Evolutionary conservation across 31 red algal genomes (phyloP).

Genomic region (Odonthalia washingtoniensis): DNA sequence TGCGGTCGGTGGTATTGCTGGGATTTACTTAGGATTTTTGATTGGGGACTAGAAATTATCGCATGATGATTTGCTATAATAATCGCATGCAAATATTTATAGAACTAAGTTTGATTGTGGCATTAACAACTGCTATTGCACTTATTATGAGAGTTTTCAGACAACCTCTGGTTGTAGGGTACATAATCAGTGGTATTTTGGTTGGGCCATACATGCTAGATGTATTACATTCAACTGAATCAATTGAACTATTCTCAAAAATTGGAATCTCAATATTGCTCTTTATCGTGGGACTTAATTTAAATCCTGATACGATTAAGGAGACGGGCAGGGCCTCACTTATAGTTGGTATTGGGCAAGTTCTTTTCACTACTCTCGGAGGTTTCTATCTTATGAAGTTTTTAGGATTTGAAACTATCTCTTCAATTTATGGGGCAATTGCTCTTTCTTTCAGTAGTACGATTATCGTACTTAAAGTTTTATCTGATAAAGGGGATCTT

Average conservation of each 20-base stretch:
- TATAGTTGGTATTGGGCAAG: neutral
- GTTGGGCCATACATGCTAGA: constrained; percentile 4
- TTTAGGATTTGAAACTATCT: neutral
- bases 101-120: too few species aligned
- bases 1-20: too few species aligned
- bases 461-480: constrained; percentile 10
- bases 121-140: too few species aligned
- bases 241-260: neutral
- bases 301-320: neutral
- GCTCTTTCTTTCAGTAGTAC: neutral
- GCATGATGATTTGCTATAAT: too few species aligned
- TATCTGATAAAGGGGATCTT: neutral
- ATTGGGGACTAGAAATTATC: too few species aligned
- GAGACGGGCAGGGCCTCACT: neutral
- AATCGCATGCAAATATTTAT: too few species aligned
- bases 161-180: constrained; percentile 6
- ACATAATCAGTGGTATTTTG: neutral
- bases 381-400: neutral
- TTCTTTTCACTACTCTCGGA: neutral
- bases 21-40: too few species aligned
- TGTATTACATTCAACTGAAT: neutral
- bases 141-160: neutral
- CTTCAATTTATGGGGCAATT: neutral
- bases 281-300: constrained; percentile 4
- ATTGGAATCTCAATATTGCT: constrained; percentile 14